A percentile compares a stretch with the other conserved stretches of the same genome.
Evolutionary conservation across 1,139 yeast species (phyloP).

Genomic region (Candida labiduridarum): DNA sequence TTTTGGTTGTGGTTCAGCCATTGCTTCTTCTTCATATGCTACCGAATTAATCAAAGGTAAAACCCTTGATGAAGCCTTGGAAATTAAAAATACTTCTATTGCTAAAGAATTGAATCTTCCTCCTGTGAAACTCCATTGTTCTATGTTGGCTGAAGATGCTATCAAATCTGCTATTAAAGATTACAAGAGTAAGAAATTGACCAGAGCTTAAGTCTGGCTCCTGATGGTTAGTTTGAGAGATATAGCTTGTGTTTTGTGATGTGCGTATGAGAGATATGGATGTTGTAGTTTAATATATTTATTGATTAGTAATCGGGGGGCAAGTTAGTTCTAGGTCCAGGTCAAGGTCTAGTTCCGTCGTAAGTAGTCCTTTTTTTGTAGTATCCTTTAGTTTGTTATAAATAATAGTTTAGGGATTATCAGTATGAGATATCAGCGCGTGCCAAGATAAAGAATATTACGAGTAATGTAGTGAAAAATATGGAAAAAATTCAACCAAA

Average conservation of each 20-base stretch:
- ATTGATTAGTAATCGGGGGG: no score
- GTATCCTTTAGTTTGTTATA: no score
- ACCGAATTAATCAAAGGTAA: constrained; percentile 96
- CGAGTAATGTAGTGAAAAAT: no score
- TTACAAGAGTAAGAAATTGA: constrained; percentile 73
- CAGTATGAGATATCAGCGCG: no score
- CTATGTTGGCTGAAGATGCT: constrained; percentile 98
- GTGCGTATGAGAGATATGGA: not conserved
- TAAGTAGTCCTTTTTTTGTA: no score
- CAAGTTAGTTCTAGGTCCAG: no score
- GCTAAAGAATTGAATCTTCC: constrained; percentile 94
- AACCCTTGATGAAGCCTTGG: constrained; percentile 90
- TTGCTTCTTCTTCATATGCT: constrained; percentile 92
- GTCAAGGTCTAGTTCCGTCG: no score
- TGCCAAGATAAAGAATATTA: no score
- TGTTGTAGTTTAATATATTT: no score
- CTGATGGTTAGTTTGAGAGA: not conserved
- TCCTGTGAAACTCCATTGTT: constrained; percentile 95
- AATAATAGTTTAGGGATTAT: no score
- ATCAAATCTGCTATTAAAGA: constrained; percentile 97
- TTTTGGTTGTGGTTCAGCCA: constrained; percentile 97
- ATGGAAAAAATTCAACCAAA: no score
- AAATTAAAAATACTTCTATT: constrained; percentile 86
- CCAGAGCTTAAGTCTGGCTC: not conserved
- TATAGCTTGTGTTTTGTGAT: not conserved